These are phyloP conservation scores for Anethum foeniculum DNA, from an alignment of 140 eudicot genomes.

Conservation along the genomic window DNA sequence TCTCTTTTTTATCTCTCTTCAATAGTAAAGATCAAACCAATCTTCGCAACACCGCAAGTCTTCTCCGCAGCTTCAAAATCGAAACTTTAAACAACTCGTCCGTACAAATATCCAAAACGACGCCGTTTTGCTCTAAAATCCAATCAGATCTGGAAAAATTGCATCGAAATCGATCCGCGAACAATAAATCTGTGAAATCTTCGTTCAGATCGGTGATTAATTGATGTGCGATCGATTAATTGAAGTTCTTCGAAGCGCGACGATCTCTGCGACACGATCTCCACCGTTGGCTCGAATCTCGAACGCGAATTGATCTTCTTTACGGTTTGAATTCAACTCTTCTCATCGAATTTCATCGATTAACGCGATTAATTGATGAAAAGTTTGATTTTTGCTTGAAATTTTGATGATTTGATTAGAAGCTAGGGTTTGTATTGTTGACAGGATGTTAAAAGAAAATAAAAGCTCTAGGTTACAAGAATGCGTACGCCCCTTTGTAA, in stretches of 20 bases:
- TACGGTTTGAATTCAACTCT: background rate
- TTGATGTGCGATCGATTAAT: background rate
- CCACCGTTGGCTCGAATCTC: background rate
- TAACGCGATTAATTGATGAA: too few species aligned
- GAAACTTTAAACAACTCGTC: background rate
- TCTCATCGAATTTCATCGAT: background rate
- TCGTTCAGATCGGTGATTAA: background rate
- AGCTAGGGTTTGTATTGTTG: background rate
- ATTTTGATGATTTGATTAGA: background rate
- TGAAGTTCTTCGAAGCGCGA: constrained; percentile 1
- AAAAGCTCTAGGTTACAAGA: background rate
- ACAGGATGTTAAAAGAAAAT: background rate
- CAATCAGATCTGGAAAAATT: background rate
- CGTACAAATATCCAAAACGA: background rate
- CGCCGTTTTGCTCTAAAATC: background rate
- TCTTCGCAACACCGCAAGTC: constrained; percentile 15
- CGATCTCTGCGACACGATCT: constrained; percentile 2
- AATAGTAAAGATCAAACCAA: constrained; percentile 41
- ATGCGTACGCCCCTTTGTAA: background rate
- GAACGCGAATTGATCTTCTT: background rate
- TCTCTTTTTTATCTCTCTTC: constrained; percentile 19
- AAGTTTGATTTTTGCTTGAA: background rate
- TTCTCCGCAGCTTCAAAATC: background rate
- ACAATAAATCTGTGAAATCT: background rate
- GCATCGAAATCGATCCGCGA: background rate